These are phyloP conservation scores for Cornus kousa DNA, from an alignment of 148 eudicot genomes.

Conservation along the genomic window DNA sequence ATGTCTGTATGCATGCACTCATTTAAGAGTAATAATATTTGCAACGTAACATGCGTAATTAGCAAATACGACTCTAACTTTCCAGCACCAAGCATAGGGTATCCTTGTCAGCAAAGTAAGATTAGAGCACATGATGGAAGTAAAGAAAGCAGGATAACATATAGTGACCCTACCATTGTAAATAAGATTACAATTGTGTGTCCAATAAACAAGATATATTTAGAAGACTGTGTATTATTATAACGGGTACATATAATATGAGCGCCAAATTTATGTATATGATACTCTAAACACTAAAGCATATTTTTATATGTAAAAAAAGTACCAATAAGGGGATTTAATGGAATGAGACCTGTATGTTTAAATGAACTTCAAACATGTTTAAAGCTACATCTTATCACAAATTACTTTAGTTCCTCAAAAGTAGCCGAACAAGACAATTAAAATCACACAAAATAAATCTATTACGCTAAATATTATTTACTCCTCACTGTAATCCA, in stretches of 20 bases:
- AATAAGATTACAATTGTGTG: background rate
- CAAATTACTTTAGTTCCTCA: background rate
- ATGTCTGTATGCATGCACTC: background rate
- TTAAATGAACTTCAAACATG: background rate
- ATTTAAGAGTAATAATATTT: background rate
- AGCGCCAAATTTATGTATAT: background rate
- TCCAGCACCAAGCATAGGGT: background rate
- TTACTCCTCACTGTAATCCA: background rate
- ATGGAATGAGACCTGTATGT: background rate
- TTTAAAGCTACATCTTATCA: background rate
- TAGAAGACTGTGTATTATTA: background rate
- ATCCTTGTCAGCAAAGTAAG: background rate
- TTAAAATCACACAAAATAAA: background rate
- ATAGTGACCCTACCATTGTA: background rate
- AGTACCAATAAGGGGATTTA: background rate
- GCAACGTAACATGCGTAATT: background rate
- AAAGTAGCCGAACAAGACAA: background rate
- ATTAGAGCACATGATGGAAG: background rate
- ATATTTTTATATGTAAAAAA: background rate
- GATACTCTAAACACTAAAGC: background rate
- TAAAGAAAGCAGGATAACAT: too few relatives aligned
- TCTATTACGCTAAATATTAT: background rate
- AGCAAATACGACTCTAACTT: background rate
- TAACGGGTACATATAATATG: background rate
- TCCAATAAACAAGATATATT: background rate